Evolutionary conservation across 345 rosid genomes (phyloP).

Genomic region (Populus deltoides): DNA sequence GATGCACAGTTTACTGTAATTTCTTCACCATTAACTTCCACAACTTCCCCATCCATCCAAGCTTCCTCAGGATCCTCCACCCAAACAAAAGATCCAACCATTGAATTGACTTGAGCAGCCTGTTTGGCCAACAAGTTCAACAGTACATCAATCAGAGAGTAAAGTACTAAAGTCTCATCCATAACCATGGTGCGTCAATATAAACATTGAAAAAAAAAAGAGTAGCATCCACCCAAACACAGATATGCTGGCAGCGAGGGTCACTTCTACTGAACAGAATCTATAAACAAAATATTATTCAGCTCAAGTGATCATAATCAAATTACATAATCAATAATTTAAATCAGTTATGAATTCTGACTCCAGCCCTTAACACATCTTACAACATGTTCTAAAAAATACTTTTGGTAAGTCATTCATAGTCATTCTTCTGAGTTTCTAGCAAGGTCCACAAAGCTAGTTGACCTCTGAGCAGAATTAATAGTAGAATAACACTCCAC

Average conservation of each 20-base stretch:
- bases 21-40: constrained; percentile 23
- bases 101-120: constrained; percentile 9
- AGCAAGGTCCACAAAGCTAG: not conserved
- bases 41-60: constrained; percentile 34
- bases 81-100: constrained; percentile 28
- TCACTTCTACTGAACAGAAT: not conserved
- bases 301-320: not conserved
- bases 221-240: not conserved
- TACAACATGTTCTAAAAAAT: not conserved
- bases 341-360: not conserved
- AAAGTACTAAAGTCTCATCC: not conserved
- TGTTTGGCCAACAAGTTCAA: constrained; percentile 12
- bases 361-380: not conserved
- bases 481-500: not conserved
- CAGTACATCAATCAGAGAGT: constrained; percentile 5
- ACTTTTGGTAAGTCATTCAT: not conserved
- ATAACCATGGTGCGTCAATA: not conserved
- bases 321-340: not conserved
- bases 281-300: not conserved
- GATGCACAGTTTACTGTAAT: constrained; percentile 15
- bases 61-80: constrained; percentile 26
- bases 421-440: not conserved
- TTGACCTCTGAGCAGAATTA: not conserved
- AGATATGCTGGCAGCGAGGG: not conserved
- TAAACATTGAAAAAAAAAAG: not conserved